Percentiles rank a stretch among this genome's conserved stretches.
These are phyloP conservation scores for Lactifluus subvellereus DNA, from an alignment of 768 basidiomycete species.

Conservation along the genomic window DNA sequence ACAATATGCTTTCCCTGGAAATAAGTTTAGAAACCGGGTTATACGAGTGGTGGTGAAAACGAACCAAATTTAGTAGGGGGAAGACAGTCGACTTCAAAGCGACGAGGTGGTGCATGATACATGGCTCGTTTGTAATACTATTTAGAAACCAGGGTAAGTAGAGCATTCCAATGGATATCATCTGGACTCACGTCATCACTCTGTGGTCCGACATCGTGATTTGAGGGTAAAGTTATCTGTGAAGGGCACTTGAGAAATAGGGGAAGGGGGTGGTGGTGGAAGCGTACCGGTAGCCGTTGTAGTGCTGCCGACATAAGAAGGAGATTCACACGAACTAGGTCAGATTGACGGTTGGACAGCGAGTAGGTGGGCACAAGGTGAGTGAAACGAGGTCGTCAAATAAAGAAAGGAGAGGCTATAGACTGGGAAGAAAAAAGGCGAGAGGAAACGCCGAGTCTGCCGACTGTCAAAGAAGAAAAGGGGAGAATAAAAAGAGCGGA, in stretches of 20 bases:
- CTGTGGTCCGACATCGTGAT: constrained; percentile 7
- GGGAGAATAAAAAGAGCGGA: too few species aligned
- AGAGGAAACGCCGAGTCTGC: too few species aligned
- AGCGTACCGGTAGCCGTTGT: neutral
- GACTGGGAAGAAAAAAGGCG: too few species aligned
- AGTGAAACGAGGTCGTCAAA: too few species aligned
- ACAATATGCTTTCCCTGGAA: constrained; percentile 21
- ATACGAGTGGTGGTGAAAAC: neutral
- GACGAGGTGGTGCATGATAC: constrained; percentile 10
- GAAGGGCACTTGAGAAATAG: neutral
- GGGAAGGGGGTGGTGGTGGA: constrained; percentile 13
- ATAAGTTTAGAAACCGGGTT: neutral
- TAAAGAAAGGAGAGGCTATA: too few species aligned
- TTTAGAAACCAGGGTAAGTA: constrained; percentile 24
- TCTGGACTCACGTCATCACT: constrained; percentile 9
- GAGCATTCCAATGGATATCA: neutral
- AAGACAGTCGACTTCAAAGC: constrained; percentile 11
- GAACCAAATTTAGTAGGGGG: constrained; percentile 25
- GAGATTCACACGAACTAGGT: too few species aligned
- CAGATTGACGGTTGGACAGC: too few species aligned
- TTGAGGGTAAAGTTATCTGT: neutral
- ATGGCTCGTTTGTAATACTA: constrained; percentile 23
- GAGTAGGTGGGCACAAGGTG: too few species aligned
- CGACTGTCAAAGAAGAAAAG: too few species aligned
- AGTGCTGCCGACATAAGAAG: too few species aligned